phyloP scores from a whole-genome alignment of 108 stramenopile species.

The Schizochytrium sp. region DNA sequence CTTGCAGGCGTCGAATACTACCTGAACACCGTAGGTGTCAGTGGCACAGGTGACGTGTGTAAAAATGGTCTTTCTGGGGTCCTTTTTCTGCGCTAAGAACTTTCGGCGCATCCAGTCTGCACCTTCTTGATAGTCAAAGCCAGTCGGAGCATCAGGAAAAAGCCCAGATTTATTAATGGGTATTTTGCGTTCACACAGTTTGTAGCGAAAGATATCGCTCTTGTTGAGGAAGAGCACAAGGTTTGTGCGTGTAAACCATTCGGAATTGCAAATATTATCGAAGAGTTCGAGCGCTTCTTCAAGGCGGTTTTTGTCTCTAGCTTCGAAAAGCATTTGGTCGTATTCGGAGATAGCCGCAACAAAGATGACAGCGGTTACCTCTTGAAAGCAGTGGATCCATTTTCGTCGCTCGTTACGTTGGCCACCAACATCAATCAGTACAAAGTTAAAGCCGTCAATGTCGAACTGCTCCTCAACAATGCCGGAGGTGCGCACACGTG shows the following conservation, averaged over 20 bases:
- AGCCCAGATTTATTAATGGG: conserved; percentile 63
- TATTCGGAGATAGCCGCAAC: conserved; percentile 68
- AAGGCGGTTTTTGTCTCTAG: conserved; percentile 62
- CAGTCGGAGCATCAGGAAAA: conserved; percentile 86
- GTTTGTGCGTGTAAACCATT: conserved; percentile 48
- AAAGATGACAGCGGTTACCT: conserved; percentile 66
- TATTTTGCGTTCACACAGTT: conserved; percentile 58
- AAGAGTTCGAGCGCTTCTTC: conserved; percentile 68
- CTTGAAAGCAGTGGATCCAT: conserved; percentile 71
- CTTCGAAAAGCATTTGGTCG: conserved; percentile 71
- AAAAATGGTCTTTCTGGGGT: conserved; percentile 75
- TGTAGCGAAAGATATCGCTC: conserved; percentile 67
- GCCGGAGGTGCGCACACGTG: conserved; percentile 68
- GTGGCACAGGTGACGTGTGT: conserved; percentile 97
- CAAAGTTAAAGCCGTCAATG: conserved; percentile 58
- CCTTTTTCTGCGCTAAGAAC: conserved; percentile 86
- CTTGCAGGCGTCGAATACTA: conserved; percentile 77
- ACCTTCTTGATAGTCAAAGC: conserved; percentile 87
- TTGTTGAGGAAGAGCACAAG: conserved; percentile 72
- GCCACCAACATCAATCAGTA: conserved; percentile 62
- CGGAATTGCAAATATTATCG: conserved; percentile 34
- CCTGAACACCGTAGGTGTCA: conserved; percentile 89
- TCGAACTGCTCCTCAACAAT: conserved; percentile 59
- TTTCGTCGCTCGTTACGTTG: conserved; percentile 64
- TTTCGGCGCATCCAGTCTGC: conserved; percentile 91